Base-by-base conservation (phyloP, 2,329 filamentous ascomycete species). In the Seiridium unicorne region DNA sequence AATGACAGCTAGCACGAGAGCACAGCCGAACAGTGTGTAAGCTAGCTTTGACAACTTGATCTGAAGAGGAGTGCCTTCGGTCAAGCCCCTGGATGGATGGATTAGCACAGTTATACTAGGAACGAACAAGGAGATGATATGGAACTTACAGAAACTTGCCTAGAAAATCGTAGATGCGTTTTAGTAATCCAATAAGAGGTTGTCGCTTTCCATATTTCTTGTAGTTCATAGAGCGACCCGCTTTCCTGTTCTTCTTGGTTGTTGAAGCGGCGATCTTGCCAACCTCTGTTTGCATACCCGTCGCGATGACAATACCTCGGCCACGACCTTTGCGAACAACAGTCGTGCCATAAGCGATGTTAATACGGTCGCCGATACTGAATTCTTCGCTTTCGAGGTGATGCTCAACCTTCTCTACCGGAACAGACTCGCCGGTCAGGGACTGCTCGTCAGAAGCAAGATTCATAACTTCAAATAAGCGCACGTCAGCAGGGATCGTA, bases 41-140 rank as follows among this genome's bases (percentile, higher is more conserved):
- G 91, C 91, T 61, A 95, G 81, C 66, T 90, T 90, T 61, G 89
- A 89, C 55, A 95, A 79, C 74, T 91, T 93, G 64, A 88, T 85
- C 74, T 93, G 90, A 54, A 95, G 79, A 3, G 91, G 91, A 2
- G 91, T 95, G 36, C 91, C 91, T 61, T 88, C 81, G 3, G 81
- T 83, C 34, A 86, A 70, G 54, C 83, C 86, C 57, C 89, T 79
- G 10, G 32, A 31, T 4, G 2, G 3, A 1, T 11, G 11, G 5
- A 34, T 53, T 36, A 53, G 49, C 18, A 11, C 8, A 6, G 18
- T 38, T 7, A 8, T n/a, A 36, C 18, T 53, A 34, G 18, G 11
- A n/a, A 53, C 26, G 11, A 35, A 6, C n/a, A 38, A 13, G 8
- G n/a, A 6, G 35, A 53, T 1, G 8, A 32, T 9, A 2, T 35